Conservation (phyloP, 345 rosid species). For the Noccaea caerulescens region DNA sequence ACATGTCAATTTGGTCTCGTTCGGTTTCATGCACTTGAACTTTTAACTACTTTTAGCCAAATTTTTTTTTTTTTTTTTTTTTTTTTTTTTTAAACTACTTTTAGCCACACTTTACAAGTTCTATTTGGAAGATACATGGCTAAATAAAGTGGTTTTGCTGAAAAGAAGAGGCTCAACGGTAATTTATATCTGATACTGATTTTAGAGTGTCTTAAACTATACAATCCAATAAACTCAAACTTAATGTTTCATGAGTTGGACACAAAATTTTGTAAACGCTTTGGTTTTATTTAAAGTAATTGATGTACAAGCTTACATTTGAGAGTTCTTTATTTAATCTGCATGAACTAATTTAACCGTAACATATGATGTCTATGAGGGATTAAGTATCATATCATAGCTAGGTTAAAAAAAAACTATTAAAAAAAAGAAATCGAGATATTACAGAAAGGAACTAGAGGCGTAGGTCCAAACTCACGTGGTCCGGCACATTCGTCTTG, state of each 20-base stretch:
- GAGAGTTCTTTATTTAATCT: slow-evolving; percentile 24
- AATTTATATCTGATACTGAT: not conserved
- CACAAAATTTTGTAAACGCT: not conserved
- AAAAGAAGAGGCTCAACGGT: not conserved
- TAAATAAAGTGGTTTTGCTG: not conserved
- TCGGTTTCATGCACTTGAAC: no score
- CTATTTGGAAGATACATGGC: not conserved
- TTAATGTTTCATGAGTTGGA: not conserved
- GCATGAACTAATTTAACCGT: slow-evolving; percentile 24
- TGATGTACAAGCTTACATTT: not conserved
- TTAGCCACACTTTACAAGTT: not conserved
- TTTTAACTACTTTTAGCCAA: no score
- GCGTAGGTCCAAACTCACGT: slow-evolving; percentile 47
- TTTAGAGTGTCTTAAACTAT: not conserved
- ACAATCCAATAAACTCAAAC: not conserved
- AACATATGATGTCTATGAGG: slow-evolving; percentile 5
- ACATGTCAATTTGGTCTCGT: no score
- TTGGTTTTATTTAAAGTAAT: not conserved
- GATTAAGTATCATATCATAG: not conserved
- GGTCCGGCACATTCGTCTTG: slow-evolving; percentile 37
- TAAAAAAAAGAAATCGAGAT: not conserved
- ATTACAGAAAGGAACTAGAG: slow-evolving; percentile 24
- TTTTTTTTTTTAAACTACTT: no score
- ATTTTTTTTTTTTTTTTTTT: no score
- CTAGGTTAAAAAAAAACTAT: not conserved